Conservation (phyloP, 179 eudicot species). For the Silene noctiflora region DNA sequence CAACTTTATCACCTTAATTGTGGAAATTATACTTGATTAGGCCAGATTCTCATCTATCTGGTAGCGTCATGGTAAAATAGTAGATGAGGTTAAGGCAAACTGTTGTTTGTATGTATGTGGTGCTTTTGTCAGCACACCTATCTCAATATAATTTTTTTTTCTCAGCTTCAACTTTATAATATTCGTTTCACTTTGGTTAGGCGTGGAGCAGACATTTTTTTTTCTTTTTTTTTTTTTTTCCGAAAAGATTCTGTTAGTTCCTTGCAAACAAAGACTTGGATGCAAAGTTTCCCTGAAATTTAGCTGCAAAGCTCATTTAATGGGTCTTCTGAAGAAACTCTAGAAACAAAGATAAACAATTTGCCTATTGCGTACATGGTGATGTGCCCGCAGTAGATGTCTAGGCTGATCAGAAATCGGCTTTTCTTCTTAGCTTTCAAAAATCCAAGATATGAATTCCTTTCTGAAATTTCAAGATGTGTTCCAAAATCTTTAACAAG, state of each 20-base stretch:
- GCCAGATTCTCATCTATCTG: constrained; percentile 6
- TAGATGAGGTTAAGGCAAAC: neutral
- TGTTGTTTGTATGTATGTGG: neutral
- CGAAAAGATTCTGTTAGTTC: neutral
- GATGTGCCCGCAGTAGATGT: neutral
- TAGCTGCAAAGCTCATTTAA: neutral
- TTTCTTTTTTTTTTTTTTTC: too few species aligned
- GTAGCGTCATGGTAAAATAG: neutral
- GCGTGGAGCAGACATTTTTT: neutral
- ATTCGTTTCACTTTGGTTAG: neutral
- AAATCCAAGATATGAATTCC: neutral
- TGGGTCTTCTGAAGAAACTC: neutral
- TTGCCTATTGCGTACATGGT: neutral
- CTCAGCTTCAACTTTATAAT: neutral
- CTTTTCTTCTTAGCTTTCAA: neutral
- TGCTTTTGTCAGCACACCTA: neutral
- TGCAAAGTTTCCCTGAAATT: neutral
- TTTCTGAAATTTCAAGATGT: neutral
- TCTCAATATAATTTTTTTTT: too few species aligned
- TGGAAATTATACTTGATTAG: neutral
- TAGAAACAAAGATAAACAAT: neutral
- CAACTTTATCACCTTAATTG: neutral
- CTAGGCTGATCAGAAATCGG: neutral
- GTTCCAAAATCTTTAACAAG: neutral
- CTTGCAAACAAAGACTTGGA: neutral